Conservation (phyloP, 202 grass and related monocot species). For the Cymbopogon flexuosus region DNA sequence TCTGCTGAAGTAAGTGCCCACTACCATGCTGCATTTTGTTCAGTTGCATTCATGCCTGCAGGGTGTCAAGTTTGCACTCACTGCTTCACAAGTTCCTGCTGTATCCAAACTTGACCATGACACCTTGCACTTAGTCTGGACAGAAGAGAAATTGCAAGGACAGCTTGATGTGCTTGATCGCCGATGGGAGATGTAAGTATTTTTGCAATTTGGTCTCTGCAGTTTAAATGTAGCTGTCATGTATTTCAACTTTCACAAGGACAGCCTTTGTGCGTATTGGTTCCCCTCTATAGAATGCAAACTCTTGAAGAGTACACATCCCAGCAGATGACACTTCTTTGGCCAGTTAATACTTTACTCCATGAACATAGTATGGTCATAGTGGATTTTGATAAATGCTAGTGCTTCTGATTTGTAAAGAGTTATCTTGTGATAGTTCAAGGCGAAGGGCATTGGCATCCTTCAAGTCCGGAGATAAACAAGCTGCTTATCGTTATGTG, state of each 20-base stretch:
- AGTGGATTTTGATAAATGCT: not conserved
- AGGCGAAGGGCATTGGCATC: constrained; percentile 58
- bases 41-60: constrained; percentile 40
- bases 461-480: constrained; percentile 69
- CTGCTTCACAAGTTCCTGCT: constrained; percentile 39
- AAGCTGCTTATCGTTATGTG: constrained; percentile 54
- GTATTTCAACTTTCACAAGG: not conserved
- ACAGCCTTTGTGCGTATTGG: not conserved
- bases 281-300: constrained; percentile 13
- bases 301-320: not conserved
- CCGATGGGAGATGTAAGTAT: constrained; percentile 66
- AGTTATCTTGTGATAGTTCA: constrained; percentile 47
- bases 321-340: not conserved
- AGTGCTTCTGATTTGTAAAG: constrained; percentile 10
- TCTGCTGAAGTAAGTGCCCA: not conserved
- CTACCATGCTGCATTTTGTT: not conserved
- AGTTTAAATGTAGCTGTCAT: constrained; percentile 6
- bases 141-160: constrained; percentile 71
- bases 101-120: constrained; percentile 62
- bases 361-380: not conserved
- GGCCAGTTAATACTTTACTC: not conserved
- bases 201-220: constrained; percentile 10
- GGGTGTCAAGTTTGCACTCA: constrained; percentile 77
- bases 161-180: constrained; percentile 70
- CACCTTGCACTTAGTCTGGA: constrained; percentile 63